Evolutionary conservation across 495 filamentous ascomycete species (phyloP).

Genomic region (Hypoxylon lenormandii): DNA sequence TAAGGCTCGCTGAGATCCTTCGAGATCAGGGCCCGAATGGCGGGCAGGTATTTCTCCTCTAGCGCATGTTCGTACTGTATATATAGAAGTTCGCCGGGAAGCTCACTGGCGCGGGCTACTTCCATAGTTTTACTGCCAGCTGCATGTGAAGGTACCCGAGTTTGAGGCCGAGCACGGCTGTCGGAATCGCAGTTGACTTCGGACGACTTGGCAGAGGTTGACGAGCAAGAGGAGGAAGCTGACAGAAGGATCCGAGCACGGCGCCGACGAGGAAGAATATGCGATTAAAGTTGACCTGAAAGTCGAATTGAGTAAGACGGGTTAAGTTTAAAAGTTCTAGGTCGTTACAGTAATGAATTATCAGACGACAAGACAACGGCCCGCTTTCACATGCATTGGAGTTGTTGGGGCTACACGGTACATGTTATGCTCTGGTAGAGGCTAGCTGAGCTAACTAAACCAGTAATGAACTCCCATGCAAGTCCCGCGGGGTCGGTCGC

Average conservation of each 20-base stretch:
- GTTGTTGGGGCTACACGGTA: no score
- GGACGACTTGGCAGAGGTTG: background rate
- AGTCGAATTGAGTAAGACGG: constrained; percentile 29
- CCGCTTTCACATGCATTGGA: constrained; percentile 49
- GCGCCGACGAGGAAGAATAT: background rate
- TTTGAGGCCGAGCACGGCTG: constrained; percentile 5
- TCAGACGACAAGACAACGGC: constrained; percentile 15
- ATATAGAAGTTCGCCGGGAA: constrained; percentile 74
- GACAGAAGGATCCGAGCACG: background rate
- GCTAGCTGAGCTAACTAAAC: constrained; percentile 17
- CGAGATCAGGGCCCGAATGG: constrained; percentile 92
- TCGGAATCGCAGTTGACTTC: background rate
- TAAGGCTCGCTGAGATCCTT: constrained; percentile 98
- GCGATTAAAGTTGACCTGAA: constrained; percentile 1
- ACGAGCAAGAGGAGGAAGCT: background rate
- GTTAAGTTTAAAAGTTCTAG: background rate
- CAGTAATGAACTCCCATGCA: constrained; percentile 4
- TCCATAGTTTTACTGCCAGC: constrained; percentile 37
- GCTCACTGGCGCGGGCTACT: constrained; percentile 41
- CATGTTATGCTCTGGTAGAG: constrained; percentile 1
- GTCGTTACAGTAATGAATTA: constrained; percentile 35
- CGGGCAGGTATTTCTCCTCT: constrained; percentile 82
- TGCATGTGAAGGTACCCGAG: constrained; percentile 16
- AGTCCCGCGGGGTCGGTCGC: constrained; percentile 17
- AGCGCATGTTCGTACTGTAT: constrained; percentile 82